These are phyloP conservation scores for Pulveroboletus sp. DNA, from an alignment of 768 basidiomycete genomes.

Conservation along the genomic window DNA sequence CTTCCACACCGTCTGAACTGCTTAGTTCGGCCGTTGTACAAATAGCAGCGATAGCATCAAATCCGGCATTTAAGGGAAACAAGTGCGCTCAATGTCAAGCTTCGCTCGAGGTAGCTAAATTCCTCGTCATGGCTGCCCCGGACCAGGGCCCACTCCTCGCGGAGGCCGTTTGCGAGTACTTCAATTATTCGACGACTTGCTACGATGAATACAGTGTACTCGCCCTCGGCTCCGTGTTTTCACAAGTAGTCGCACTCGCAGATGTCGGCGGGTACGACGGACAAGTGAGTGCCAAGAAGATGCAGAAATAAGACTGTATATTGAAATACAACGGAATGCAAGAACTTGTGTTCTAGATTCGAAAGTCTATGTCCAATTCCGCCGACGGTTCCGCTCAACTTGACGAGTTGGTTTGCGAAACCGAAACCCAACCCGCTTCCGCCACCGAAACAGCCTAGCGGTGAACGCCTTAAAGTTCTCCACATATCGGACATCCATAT, in stretches of 20 bases:
- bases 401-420: constrained; percentile 46
- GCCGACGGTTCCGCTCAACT: constrained; percentile 38
- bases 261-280: constrained; percentile 47
- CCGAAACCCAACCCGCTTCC: constrained; percentile 47
- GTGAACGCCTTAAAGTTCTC: constrained; percentile 44
- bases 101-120: constrained; percentile 38
- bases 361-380: constrained; percentile 35
- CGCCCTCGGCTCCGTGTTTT: constrained; percentile 39
- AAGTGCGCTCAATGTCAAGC: constrained; percentile 39
- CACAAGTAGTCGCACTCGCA: constrained; percentile 45
- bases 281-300: constrained; percentile 30
- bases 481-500: constrained; percentile 49
- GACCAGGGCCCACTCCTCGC: constrained; percentile 40
- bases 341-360: constrained; percentile 37
- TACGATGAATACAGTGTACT: constrained; percentile 31
- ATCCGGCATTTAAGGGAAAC: constrained; percentile 34
- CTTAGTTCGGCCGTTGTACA: constrained; percentile 37
- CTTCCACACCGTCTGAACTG: constrained; percentile 28
- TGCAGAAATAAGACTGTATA: not conserved
- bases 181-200: constrained; percentile 37
- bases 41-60: constrained; percentile 34
- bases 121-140: constrained; percentile 40
- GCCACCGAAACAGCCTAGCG: constrained; percentile 37
- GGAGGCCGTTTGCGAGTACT: constrained; percentile 40
- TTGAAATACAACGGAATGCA: not conserved